Base-by-base conservation (phyloP, 768 basidiomycete genomes). In the Cystofilobasidium bisporidii region DNA sequence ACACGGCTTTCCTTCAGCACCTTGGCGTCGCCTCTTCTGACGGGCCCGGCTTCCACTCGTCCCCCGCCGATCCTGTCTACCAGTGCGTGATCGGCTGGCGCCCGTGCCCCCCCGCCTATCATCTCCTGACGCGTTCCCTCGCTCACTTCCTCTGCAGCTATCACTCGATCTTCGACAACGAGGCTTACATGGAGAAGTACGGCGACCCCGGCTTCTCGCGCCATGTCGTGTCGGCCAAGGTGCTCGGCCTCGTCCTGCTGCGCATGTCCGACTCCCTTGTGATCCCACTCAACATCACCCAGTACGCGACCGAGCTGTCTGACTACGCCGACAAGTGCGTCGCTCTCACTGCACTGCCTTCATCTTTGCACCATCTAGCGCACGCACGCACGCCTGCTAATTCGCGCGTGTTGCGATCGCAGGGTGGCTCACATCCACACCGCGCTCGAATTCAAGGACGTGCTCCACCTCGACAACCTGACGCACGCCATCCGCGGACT, bases 1-100 rank as follows among this genome's bases (percentile, higher is more conserved):
- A 82, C 72, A 96, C 93, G 0, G 87, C 90, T 14, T 96, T 97
- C 79, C 78, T 98, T 72, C 90, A 97, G 76, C 81, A 85, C 48
- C 80, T 85, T 61, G 87, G 87, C 1, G 82, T 87, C 63, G 77
- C 83, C 56, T 69, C 71, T 12, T 64, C 72, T 3, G 73, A 76
- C 65, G 71, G 67, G 2, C 67, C 75, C 20, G 79, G 76, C 0
- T 79, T 75, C 71, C 53, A 69, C 12, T 71, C 77, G 20, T 72
- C 70, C 12, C 72, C 70, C 14, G 61, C 71, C 76, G 81, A 75
- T 80, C 81, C 74, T 1, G 73, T 74, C 2, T 89, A 88, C 71
- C 88, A 90, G 75, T 91, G 71, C 58, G 73, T 72, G 20, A 1
- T 11, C 48, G n/a, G n/a, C n/a, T n/a, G n/a, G n/a, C n/a, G n/a